These are phyloP conservation scores for Hebeloma cylindrosporum DNA, from an alignment of 768 basidiomycete genomes.

Conservation along the genomic window DNA sequence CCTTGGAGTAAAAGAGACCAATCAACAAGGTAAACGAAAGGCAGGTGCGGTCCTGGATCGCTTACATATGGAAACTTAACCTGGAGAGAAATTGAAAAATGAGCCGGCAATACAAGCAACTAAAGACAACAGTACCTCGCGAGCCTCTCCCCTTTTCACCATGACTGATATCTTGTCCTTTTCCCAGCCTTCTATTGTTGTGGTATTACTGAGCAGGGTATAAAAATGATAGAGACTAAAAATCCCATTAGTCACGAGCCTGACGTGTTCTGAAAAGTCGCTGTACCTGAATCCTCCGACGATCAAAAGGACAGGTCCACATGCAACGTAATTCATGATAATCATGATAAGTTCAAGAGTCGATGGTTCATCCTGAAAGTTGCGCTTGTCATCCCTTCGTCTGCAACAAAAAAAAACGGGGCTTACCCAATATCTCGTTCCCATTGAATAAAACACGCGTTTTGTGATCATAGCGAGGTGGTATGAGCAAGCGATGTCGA, in stretches of 20 bases:
- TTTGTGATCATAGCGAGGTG: slow-evolving; percentile 81
- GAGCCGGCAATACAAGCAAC: background rate
- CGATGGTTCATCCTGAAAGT: too few relatives aligned
- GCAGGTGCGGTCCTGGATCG: slow-evolving; percentile 1
- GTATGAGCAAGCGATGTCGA: slow-evolving; percentile 86
- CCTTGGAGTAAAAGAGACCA: slow-evolving; percentile 44
- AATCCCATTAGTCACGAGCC: slow-evolving; percentile 3
- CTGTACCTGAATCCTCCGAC: slow-evolving; percentile 91
- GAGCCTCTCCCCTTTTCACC: slow-evolving; percentile 81
- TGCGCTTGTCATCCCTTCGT: too few relatives aligned
- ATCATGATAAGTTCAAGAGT: slow-evolving; percentile 66
- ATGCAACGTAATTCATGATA: slow-evolving; percentile 84
- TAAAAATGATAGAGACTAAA: slow-evolving; percentile 85
- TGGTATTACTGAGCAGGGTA: slow-evolving; percentile 73
- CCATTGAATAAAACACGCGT: slow-evolving; percentile 53
- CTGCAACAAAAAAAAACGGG: background rate
- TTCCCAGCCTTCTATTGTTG: slow-evolving; percentile 98
- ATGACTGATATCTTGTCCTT: slow-evolving; percentile 92
- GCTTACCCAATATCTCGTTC: slow-evolving; percentile 53
- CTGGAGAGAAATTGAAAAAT: slow-evolving; percentile 36
- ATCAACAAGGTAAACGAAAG: background rate
- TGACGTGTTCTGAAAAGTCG: background rate
- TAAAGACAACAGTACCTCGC: slow-evolving; percentile 49
- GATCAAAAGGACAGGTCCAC: slow-evolving; percentile 79
- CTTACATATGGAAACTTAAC: slow-evolving; percentile 92